These are phyloP conservation scores for Elaeis oleifera DNA, from an alignment of 202 grass and related monocot genomes.

Conservation along the genomic window DNA sequence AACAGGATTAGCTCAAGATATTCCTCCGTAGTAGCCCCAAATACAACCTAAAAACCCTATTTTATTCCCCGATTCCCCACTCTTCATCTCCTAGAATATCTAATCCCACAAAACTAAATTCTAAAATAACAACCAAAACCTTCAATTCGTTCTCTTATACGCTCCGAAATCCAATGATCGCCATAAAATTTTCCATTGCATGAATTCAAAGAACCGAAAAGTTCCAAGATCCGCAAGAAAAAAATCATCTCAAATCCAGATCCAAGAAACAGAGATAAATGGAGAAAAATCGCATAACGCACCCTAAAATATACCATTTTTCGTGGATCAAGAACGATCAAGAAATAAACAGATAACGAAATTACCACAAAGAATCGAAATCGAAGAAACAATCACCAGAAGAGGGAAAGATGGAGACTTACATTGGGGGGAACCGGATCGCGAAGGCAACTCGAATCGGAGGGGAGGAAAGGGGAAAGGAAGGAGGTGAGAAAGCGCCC, in stretches of 20 bases:
- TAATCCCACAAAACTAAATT: neutral
- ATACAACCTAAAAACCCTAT: constrained; percentile 23
- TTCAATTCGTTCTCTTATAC: constrained; percentile 5
- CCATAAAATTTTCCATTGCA: neutral
- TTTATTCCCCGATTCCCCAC: constrained; percentile 8
- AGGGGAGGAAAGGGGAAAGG: constrained; percentile 3
- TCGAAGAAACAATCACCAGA: constrained; percentile 1
- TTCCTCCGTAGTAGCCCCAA: neutral
- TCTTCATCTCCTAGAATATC: neutral
- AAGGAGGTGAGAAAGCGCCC: neutral
- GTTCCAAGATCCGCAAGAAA: constrained; percentile 9
- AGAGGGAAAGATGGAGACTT: constrained; percentile 17
- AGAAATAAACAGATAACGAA: neutral
- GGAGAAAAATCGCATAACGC: neutral
- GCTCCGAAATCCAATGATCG: constrained; percentile 21
- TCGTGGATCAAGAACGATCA: neutral
- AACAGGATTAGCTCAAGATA: no score
- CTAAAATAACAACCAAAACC: neutral
- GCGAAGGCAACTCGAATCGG: constrained; percentile 2
- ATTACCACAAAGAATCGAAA: neutral
- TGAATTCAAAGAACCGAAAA: constrained; percentile 15
- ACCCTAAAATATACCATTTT: constrained; percentile 4
- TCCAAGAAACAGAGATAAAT: neutral
- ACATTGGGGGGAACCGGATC: constrained; percentile 28
- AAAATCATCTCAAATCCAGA: constrained; percentile 11